Base-by-base conservation (phyloP, 1,284 basidiomycete genomes). In the Filobasidium uniguttulatum region DNA sequence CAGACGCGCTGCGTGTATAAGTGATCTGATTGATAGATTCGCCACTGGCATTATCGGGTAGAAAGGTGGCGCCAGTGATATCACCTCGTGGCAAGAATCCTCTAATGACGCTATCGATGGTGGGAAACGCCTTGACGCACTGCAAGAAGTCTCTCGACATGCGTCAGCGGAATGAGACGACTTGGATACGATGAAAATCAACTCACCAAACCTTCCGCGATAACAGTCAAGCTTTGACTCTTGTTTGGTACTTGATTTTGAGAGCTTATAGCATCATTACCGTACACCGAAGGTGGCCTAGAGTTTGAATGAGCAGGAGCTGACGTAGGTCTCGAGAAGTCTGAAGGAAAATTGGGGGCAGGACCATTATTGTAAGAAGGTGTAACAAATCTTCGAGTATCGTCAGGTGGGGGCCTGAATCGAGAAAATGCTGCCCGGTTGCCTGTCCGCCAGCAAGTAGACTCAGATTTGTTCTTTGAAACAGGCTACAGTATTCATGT, bases 131-230 rank as follows among this genome's bases (percentile, higher is more conserved):
- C 29, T 43, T 43, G 40, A 19, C 40, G 40, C 40, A 43, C 40
- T 43, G n/a, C 37, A 14, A 23, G 4, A 3, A 14, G n/a, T n/a
- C 9, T 33, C n/a, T 33, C 31, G n/a, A 6, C 37, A 40, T n/a
- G 5, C 3, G 3, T 14, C 3, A 40, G 23, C 37, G 37, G 10
- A 6, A 3, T 43, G 8, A 28, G 12, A n/a, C n/a, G n/a, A n/a
- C n/a, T n/a, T n/a, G n/a, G n/a, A 12, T 28, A 10, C 15, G 4
- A 15, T 8, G 19, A 9, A n/a, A 7, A 2, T n/a, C 7, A 14
- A 43, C 40, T 43, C 25, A 43, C 40, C 14, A 43, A 26, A 28
- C 40, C 40, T n/a, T 43, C 40, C 26, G 40, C 40, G 15, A 43
- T 43, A 14, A 43, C 40, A n/a, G 40, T 43, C 5, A 26, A n/a